Base-by-base conservation (phyloP, 1,284 basidiomycete genomes). In the Cutaneotrichosporon arboriforme region DNA sequence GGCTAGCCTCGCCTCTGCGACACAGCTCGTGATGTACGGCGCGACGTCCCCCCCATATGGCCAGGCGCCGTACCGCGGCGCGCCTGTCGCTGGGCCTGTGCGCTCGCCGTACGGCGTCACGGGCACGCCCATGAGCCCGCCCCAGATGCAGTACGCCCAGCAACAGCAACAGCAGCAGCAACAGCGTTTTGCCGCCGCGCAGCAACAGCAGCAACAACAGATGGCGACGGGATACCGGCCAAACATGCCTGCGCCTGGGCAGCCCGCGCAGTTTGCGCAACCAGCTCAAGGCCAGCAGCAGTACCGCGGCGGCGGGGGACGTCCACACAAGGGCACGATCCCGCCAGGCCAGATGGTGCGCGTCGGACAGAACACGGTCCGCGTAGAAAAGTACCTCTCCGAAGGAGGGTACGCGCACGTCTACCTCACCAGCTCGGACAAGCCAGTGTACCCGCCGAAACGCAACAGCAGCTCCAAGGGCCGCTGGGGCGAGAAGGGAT, bases 361-460 rank as follows among this genome's bases (percentile, higher is more conserved):
- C 18, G 89, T 98, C 46, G 96, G 94, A 70, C 87, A 88, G 66
- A 85, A 88, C 74, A 84, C 81, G 33, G 92, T 98, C 53, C 85
- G 88, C 63, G 87, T 87, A 48, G 85, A 90, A 64, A 78, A 86
- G 66, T 98, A 96, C 79, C 83, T 99, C 47, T 89, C 86, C 49
- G 93, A 97, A 84, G 93, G 92, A 76, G 96, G 96, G 15, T 99
- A 97, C 73, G 94, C 96, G 1, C 90, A 97, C 77, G 94, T 99
- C 46, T 99, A 99, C 77, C 85, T 98, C 55, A 93, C 96, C 51
- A 82, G 84, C 52, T 92, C 92, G 7, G 81, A 87, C 4, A 79
- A 82, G 48, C 90, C 92, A 2, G 87, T 98, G 44, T 87, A 86
- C 75, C 70, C 71, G 0, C 70, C 69, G 12, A 61, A 53, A 43